Evolutionary conservation across 345 rosid species (phyloP).

Genomic region (Garcia nutans): DNA sequence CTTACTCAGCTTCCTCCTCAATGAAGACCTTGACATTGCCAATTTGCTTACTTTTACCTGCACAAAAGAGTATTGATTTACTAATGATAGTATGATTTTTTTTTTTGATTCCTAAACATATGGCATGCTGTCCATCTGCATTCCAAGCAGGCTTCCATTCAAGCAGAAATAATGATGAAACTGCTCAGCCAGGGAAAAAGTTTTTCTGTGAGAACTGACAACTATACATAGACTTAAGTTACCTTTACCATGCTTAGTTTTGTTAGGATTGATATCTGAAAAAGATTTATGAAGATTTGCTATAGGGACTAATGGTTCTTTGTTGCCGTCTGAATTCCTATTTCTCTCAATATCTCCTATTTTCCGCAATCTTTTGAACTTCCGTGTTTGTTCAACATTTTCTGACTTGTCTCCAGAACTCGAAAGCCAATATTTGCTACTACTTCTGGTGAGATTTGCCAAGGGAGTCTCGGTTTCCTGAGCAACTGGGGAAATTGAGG

Average conservation of each 20-base stretch:
- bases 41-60: conserved; percentile 59
- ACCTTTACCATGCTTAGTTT: conserved; percentile 45
- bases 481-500: conserved; percentile 35
- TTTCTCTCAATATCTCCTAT: conserved; percentile 44
- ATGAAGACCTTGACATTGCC: conserved; percentile 48
- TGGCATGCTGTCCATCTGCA: neutral
- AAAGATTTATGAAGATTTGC: conserved; percentile 5
- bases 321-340: conserved; percentile 22
- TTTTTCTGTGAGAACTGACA: conserved; percentile 1
- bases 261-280: conserved; percentile 22
- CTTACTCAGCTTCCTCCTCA: conserved; percentile 93
- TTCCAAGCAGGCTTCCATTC: neutral
- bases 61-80: conserved; percentile 25
- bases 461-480: conserved; percentile 38
- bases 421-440: conserved; percentile 63
- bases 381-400: conserved; percentile 41
- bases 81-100: neutral
- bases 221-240: conserved; percentile 20
- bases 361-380: conserved; percentile 78
- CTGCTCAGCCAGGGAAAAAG: neutral
- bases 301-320: conserved; percentile 15
- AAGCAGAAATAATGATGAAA: conserved; percentile 2
- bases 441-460: conserved; percentile 31
- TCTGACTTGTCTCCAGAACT: conserved; percentile 57
- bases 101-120: neutral